phyloP scores from a whole-genome alignment of 768 basidiomycete species.

The Leucocoprinus sp. region DNA sequence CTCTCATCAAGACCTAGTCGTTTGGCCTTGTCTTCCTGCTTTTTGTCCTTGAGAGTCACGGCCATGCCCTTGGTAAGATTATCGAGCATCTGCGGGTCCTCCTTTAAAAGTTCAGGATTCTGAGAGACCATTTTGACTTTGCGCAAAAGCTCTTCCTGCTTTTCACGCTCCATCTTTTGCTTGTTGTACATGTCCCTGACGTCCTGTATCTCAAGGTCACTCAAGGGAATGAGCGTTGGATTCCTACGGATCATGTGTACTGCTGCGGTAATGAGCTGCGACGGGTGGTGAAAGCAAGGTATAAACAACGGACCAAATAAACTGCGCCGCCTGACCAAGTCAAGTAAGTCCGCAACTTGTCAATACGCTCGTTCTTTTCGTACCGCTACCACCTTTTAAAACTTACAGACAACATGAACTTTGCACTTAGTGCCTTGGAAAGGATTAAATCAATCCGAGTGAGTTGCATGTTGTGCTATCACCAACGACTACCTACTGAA shows the following conservation, averaged over 20 bases:
- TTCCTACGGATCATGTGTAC: conserved; percentile 61
- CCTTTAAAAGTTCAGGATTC: conserved; percentile 21
- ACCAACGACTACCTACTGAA: not conserved
- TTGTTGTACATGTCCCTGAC: conserved; percentile 52
- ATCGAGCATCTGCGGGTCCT: conserved; percentile 23
- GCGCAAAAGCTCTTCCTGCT: conserved; percentile 31
- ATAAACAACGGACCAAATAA: conserved; percentile 14
- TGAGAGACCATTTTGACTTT: conserved; percentile 42
- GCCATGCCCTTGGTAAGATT: conserved; percentile 16
- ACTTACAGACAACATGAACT: conserved; percentile 66
- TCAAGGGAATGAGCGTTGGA: conserved; percentile 71
- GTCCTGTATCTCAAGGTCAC: conserved; percentile 72
- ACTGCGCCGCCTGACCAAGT: conserved; percentile 9
- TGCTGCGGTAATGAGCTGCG: not conserved
- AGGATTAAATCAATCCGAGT: conserved; percentile 65
- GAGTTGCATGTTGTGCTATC: conserved; percentile 16
- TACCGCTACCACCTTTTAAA: conserved; percentile 13
- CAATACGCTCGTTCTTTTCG: conserved; percentile 13
- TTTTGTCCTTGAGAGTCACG: conserved; percentile 17
- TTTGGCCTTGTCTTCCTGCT: conserved; percentile 13
- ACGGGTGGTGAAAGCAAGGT: no score
- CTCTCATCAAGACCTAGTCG: conserved; percentile 15
- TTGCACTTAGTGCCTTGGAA: conserved; percentile 56
- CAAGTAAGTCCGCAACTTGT: conserved; percentile 5
- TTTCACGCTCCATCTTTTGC: conserved; percentile 34